Base-by-base conservation (phyloP, 2,329 filamentous ascomycete species). In the Fusarium zealandicum region DNA sequence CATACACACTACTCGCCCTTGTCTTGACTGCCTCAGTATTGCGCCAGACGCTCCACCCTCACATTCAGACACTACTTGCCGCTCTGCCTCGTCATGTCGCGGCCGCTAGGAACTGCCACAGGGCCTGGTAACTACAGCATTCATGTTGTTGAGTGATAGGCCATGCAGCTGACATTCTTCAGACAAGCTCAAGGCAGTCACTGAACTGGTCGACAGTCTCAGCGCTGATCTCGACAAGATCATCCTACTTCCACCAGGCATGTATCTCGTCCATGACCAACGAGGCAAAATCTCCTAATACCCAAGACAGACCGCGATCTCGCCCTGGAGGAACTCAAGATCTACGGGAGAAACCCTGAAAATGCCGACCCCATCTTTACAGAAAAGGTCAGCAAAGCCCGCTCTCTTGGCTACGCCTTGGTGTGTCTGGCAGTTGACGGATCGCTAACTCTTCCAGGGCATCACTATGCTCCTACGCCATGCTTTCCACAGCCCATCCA, bases 281-380 rank as follows among this genome's bases (percentile, higher is more conserved):
- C 37, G 38, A 39, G 18, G 25, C 32, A 49, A 33, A 41, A 38
- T 51, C 17, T 54, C 11, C 50, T 67, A 17, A 69, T 41, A 41
- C 47, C 12, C 11, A 8, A 12, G 16, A 13, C 58, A 92, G 90
- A 90, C 68, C 82, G 86, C 57, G 82, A 85, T 64, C 74, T 80
- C 9, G 78, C 79, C 11, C 73, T 89, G 4, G 85, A 88, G 62
- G 77, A 92, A 64, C 79, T 97, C 41, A 96, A 96, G 73, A 67
- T 67, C 37, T 71, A 65, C 62, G 73, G 92, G 6, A 86, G 92
- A 55, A 86, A 89, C 65, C 84, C 88, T 7, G 78, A 77, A 25
- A 81, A 90, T 73, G 87, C 92, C 22, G 89, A 89, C 52, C 89
- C 91, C 1, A 93, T 98, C 52, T 97, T 95, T 74, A 89, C 89